phyloP scores from a whole-genome alignment of 306 rosid species.

The Clitoria ternatea region DNA sequence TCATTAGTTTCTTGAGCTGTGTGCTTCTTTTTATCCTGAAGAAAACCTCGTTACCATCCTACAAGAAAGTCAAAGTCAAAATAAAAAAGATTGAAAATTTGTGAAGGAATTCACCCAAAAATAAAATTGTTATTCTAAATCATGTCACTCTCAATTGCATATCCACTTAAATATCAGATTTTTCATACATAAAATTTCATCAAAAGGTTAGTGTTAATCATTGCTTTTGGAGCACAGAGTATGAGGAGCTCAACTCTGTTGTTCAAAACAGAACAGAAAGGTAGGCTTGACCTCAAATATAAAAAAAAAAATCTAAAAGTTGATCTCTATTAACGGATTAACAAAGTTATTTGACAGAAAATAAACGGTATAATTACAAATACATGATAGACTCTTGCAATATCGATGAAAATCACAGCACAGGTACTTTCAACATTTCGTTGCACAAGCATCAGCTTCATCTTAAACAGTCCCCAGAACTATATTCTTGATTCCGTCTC shows the following conservation, averaged over 20 bases:
- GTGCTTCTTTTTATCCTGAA: constrained; percentile 57
- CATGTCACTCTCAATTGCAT: neutral
- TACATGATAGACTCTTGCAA: neutral
- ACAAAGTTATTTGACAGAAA: neutral
- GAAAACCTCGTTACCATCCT: constrained; percentile 61
- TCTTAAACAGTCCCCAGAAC: neutral
- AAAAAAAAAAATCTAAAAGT: neutral
- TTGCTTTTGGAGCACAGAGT: neutral
- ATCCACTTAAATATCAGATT: neutral
- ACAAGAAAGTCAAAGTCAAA: neutral
- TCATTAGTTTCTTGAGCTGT: constrained; percentile 57
- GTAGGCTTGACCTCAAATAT: neutral
- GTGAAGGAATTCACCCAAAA: neutral
- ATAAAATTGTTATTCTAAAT: neutral
- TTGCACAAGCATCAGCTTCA: neutral
- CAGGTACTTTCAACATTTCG: neutral
- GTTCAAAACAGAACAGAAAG: neutral
- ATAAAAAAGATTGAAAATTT: neutral
- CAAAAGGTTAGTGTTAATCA: neutral
- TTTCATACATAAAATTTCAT: neutral
- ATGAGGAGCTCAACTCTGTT: neutral
- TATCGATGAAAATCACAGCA: neutral
- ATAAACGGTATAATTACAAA: neutral
- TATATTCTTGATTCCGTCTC: neutral
- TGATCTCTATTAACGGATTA: neutral